Evolutionary conservation across 1,284 basidiomycete genomes (phyloP), one percentile per base, ranked within the genome.

Genomic region (Gomphus sp.): DNA sequence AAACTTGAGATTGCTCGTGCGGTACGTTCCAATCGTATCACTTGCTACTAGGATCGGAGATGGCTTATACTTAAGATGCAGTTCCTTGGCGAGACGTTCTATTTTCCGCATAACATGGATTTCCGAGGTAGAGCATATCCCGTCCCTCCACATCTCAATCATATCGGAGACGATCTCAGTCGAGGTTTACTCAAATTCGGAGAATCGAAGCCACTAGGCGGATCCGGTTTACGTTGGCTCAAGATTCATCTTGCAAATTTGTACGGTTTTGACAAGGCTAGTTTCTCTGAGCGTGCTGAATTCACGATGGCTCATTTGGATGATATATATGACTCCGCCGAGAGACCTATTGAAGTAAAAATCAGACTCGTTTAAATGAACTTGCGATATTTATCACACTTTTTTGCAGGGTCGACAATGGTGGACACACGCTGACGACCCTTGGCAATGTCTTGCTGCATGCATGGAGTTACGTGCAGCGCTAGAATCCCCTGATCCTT

Each of bases 111-210:
- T 74, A 98, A 98, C 72, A 79, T 99, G 68, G 97, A 99, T 72
- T 99, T 99, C 82, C 86, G 96, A 63, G 97, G 97, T 4, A 87
- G 96, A 56, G 94, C 96, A 0, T 99, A 99, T 69, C 96, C 97
- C 3, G 88, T 98, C 56, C 95, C 97, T 0, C 93, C 96, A 1
- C 93, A 98, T 74, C 77, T 99, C 62, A 95, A 89, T 67, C 97
- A 99, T 67, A 91, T 98, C 57, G 96, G 96, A 22, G 92, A 99
- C 70, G 96, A 99, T 69, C 77, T 99, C 16, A 90, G 88, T 64
- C 87, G 96, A 69, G 92, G 95, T 11, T 74, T 99, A 55, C 77
- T 99, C 37, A 82, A 80, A 56, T 99, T 99, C 63, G 91, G 82
- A 5, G 89, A 91, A 56, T 74, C 79, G 50, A 91, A 90, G 69